phyloP scores from a whole-genome alignment of 148 eudicot genomes.

The Chenopodium suecicum region DNA sequence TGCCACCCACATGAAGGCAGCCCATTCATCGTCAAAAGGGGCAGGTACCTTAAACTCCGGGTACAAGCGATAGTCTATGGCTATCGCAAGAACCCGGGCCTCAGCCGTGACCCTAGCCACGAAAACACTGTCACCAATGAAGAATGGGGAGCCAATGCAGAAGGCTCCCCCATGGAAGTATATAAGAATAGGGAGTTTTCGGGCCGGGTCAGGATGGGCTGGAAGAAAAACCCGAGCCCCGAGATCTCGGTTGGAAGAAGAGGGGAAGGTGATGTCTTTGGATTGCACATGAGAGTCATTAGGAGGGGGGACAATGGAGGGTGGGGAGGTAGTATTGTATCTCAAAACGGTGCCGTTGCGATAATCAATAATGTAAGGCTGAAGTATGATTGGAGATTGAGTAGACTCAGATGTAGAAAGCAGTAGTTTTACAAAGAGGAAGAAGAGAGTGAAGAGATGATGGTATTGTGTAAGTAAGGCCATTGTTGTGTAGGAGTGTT shows the following conservation, averaged over 20 bases:
- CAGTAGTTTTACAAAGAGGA: not conserved
- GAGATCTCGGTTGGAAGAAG: not conserved
- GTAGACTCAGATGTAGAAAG: not conserved
- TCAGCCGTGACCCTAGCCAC: slow-evolving; percentile 30
- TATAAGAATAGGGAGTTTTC: slow-evolving; percentile 29
- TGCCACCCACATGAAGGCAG: slow-evolving; percentile 36
- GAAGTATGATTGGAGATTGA: slow-evolving; percentile 12
- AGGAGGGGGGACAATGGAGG: slow-evolving; percentile 13
- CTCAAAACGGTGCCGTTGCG: slow-evolving; percentile 29
- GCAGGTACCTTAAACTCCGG: slow-evolving; percentile 41
- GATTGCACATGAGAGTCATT: slow-evolving; percentile 13
- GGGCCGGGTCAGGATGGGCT: slow-evolving; percentile 12
- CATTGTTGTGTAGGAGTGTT: not conserved
- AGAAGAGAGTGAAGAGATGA: not conserved
- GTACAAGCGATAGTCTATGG: slow-evolving; percentile 40
- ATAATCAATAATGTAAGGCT: slow-evolving; percentile 29
- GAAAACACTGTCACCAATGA: slow-evolving; percentile 14
- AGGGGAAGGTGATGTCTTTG: slow-evolving; percentile 15
- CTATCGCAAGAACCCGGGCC: slow-evolving; percentile 30
- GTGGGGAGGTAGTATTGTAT: slow-evolving; percentile 7
- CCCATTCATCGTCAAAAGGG: slow-evolving; percentile 42
- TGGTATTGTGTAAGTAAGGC: not conserved
- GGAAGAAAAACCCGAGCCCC: slow-evolving; percentile 27
- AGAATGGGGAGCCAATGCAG: slow-evolving; percentile 35
- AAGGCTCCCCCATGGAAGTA: slow-evolving; percentile 48